A percentile compares a stretch with the other conserved stretches of the same genome.
These are phyloP conservation scores for Colletotrichum lini DNA, from an alignment of 2,329 filamentous ascomycete genomes.

Conservation along the genomic window DNA sequence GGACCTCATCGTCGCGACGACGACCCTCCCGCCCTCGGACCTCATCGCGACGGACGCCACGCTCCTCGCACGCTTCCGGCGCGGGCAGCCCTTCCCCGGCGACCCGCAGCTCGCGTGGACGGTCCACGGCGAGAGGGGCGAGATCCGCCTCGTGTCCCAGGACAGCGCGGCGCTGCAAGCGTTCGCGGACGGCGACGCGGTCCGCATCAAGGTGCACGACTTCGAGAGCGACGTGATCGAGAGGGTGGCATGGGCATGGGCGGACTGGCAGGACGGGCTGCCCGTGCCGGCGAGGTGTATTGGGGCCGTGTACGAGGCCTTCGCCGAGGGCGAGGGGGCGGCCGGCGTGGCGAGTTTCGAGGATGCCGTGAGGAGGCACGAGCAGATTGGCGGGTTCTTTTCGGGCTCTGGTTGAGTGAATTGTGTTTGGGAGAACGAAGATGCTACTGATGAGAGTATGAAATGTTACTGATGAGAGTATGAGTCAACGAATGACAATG, in stretches of 20 bases:
- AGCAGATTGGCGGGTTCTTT: constrained; percentile 24
- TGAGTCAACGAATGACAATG: background rate
- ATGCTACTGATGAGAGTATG: background rate
- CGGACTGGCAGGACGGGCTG: constrained; percentile 62
- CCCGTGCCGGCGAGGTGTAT: constrained; percentile 63
- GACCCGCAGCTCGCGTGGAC: constrained; percentile 63
- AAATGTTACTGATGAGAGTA: background rate
- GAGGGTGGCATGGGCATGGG: constrained; percentile 60
- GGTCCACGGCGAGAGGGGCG: constrained; percentile 66
- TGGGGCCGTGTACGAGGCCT: constrained; percentile 70
- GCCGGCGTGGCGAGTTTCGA: constrained; percentile 25
- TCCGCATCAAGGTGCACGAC: constrained; percentile 66
- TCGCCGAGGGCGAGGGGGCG: constrained; percentile 50
- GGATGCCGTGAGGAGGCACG: constrained; percentile 31
- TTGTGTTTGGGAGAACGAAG: too few species aligned
- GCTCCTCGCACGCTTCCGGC: constrained; percentile 60
- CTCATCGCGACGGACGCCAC: constrained; percentile 53
- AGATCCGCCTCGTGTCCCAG: constrained; percentile 51
- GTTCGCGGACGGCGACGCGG: constrained; percentile 53
- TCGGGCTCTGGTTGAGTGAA: background rate
- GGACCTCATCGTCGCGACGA: constrained; percentile 52
- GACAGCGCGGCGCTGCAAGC: constrained; percentile 46
- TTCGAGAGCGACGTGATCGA: constrained; percentile 61
- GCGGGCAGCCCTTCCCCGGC: constrained; percentile 64
- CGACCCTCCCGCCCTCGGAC: constrained; percentile 51